Evolutionary conservation across 768 basidiomycete genomes (phyloP), one percentile per base, ranked within the genome.

Genomic region (Podaxis rugospora): DNA sequence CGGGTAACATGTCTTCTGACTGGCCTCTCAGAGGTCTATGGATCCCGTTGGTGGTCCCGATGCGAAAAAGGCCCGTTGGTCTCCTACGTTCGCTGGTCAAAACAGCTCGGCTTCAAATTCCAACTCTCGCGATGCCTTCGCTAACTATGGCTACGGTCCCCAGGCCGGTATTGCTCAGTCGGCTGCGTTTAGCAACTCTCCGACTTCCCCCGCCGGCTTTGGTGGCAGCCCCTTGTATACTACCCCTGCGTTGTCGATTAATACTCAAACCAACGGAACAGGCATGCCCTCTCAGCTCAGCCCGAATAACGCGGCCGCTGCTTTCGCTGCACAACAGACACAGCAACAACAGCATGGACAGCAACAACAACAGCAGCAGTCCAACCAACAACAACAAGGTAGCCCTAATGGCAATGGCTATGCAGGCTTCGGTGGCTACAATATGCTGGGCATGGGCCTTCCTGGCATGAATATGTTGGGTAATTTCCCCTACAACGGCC

Each of bases 51-150:
- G 86, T 68, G 90, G 89, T 68, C 90, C 89, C 65, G 90, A 92
- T 74, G 81, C 88, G 58, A 94, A 94, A 83, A 94, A 94, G 76
- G 87, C 92, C 61, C 89, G 92, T 66, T 93, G 92, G 92, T 92
- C 90, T 28, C 89, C 90, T 55, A 86, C 82, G 39, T 76, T 79
- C 66, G 69, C 78, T 51, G 72, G 66, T 51, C 76, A 78, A 64
- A 73, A 75, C 60, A 59, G 47, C 35, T 46, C 46, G 59, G 58
- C 49, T 14, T 55, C 62, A 25, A 39, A 55, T 32, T 36, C 42
- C 11, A 57, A 60, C 57, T 72, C 80, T 59, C 83, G 86, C 51
- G 88, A 91, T 70, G 83, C 86, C 23, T 93, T 90, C 70, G 89
- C 90, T 62, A 93, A 92, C 80, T 93, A 93, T 67, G 92, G 92